Conservation (phyloP, 495 filamentous ascomycete genomes). For the Neurospora sublineolata region DNA sequence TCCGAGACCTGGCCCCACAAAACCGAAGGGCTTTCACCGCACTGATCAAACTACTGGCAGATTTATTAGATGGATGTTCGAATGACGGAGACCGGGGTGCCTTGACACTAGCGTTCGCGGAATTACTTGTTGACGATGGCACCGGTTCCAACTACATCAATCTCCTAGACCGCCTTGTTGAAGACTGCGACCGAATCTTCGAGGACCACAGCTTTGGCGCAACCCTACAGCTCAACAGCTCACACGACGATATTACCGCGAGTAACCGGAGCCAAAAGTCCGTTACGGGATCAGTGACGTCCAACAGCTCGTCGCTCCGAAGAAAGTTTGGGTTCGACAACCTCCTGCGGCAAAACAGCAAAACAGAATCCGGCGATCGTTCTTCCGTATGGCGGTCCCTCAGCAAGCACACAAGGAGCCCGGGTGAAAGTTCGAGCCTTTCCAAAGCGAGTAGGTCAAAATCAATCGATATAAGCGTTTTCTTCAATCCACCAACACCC, state of each 20-base stretch:
- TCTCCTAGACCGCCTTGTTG: slow-evolving; percentile 80
- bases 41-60: slow-evolving; percentile 73
- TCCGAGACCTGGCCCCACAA: slow-evolving; percentile 77
- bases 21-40: slow-evolving; percentile 81
- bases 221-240: slow-evolving; percentile 19
- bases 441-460: slow-evolving; percentile 61
- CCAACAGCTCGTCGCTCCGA: slow-evolving; percentile 71
- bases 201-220: slow-evolving; percentile 49
- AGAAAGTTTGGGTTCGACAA: slow-evolving; percentile 71
- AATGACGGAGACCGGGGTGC: slow-evolving; percentile 90
- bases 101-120: slow-evolving; percentile 81
- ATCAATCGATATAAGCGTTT: slow-evolving; percentile 64
- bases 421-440: slow-evolving; percentile 43
- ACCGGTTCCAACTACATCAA: slow-evolving; percentile 77
- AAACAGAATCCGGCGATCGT: slow-evolving; percentile 45
- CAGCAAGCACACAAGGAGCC: slow-evolving; percentile 63
- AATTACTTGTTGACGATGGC: slow-evolving; percentile 68
- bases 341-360: slow-evolving; percentile 66
- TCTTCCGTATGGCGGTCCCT: slow-evolving; percentile 76
- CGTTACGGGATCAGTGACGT: slow-evolving; percentile 39
- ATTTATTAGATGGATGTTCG: slow-evolving; percentile 84
- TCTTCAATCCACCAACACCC: slow-evolving; percentile 25
- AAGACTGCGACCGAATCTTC: slow-evolving; percentile 83
- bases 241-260: slow-evolving; percentile 38
- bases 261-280: slow-evolving; percentile 34